These are phyloP conservation scores for Cinnamomum micranthum DNA, from an alignment of 164 flowering plant species.

Conservation along the genomic window DNA sequence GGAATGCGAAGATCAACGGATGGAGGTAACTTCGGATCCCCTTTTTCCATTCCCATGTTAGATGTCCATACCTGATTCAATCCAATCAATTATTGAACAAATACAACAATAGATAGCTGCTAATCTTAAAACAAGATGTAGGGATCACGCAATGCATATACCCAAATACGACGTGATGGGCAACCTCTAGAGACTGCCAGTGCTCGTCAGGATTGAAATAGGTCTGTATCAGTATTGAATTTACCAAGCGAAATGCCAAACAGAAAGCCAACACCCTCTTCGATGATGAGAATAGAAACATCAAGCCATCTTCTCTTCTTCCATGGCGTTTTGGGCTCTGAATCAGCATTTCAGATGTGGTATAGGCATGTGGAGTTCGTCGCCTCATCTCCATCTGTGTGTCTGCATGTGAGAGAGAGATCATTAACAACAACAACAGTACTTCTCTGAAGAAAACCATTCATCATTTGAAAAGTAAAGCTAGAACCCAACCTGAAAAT, in stretches of 20 bases:
- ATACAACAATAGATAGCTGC: background rate
- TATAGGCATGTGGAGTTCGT: background rate
- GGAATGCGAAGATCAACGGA: slow-evolving; percentile 71
- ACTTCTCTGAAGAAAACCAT: background rate
- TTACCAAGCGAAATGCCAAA: slow-evolving; percentile 48
- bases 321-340: background rate
- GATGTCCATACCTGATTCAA: slow-evolving; percentile 70
- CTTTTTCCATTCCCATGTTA: slow-evolving; percentile 97
- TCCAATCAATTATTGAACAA: slow-evolving; percentile 2
- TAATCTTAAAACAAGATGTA: background rate
- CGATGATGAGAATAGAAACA: slow-evolving; percentile 23
- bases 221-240: slow-evolving; percentile 73
- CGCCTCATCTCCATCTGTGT: background rate
- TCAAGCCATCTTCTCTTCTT: background rate
- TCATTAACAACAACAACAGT: no score
- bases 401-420: no score
- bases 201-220: slow-evolving; percentile 98
- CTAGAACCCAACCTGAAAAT: no score
- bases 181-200: slow-evolving; percentile 97
- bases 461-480: no score
- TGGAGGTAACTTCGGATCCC: slow-evolving; percentile 91
- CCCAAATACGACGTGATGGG: slow-evolving; percentile 79
- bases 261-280: slow-evolving; percentile 45
- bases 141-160: slow-evolving; percentile 14
- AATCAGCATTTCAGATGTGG: background rate